Evolutionary conservation across 768 basidiomycete species (phyloP), one percentile per base, ranked within the genome.

Genomic region (Grammothele lineata): DNA sequence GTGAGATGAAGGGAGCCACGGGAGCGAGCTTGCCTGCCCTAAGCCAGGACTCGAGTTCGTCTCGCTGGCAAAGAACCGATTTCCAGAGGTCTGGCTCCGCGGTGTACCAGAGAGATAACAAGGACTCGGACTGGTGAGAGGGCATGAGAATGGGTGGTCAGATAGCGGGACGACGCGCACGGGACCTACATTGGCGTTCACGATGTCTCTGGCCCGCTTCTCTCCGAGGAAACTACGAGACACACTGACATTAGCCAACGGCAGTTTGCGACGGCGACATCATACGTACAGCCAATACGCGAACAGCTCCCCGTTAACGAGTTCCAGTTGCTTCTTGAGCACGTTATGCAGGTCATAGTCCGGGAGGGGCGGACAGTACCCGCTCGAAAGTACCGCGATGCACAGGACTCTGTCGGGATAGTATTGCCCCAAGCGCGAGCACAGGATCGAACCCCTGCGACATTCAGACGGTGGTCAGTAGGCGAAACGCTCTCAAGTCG

Each of bases 401-500:
- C 66, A 73, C 14, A 62, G 47, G 54, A 75, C 68, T n/a, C 73
- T 67, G 24, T 70, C 61, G 0, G 70, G 66, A 40, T 68, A 62
- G 53, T 64, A 64, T 23, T 64, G 63, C 11, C 66, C 68, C 15
- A 75, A 54, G 4, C 70, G 58, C n/a, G 70, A 67, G 9, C 52
- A 48, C 2, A 70, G 54, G 17, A 12, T 37, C 0, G 59, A 61
- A 2, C 72, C 74, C 72, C 72, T 74, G 52, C 24, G 40, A 6
- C 4, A 22, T 37, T 17, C 3, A 18, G 27, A 30, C 0, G 18
- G 30, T 17, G 37, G n/a, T 37, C 9, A 41, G 37, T 14, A 22
- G 4, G 1, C 27, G 27, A 30, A 14, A 7, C 8, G 27, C 14
- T 30, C 8, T 7, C 12, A 11, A 39, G 7, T 6, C 10, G 14